Percentiles rank a stretch among this genome's conserved stretches.
Evolutionary conservation across 345 rosid species (phyloP).

Genomic region (Bruguiera gymnorhiza): DNA sequence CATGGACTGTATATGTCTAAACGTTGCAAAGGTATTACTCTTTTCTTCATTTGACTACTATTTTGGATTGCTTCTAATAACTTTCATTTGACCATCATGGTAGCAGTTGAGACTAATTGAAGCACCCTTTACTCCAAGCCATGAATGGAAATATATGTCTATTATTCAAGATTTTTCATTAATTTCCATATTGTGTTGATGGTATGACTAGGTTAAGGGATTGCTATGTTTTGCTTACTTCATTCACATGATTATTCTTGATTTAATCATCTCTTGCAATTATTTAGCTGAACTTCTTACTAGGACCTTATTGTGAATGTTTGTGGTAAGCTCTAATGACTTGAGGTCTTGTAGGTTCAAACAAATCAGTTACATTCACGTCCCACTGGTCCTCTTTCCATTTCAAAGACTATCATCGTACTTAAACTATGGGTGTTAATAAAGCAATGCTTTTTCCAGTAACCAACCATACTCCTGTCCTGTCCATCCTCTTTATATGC

Average conservation of each 20-base stretch:
- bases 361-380: neutral
- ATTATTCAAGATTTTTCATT: neutral
- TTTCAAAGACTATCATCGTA: neutral
- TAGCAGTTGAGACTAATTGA: neutral
- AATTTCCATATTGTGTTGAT: neutral
- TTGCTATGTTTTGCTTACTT: neutral
- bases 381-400: neutral
- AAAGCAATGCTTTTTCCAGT: neutral
- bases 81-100: neutral
- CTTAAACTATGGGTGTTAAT: neutral
- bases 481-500: too few species aligned
- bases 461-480: too few species aligned
- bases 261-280: neutral
- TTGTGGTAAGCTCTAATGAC: neutral
- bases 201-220: neutral
- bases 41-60: neutral
- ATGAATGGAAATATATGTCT: neutral
- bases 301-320: neutral
- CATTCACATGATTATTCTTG: neutral
- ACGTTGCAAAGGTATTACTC: constrained; percentile 70
- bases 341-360: neutral
- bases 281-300: neutral
- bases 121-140: neutral
- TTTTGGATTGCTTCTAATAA: neutral
- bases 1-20: constrained; percentile 82